phyloP scores from a whole-genome alignment of 257 asterid genomes.

The Solanum lycopersicoides region DNA sequence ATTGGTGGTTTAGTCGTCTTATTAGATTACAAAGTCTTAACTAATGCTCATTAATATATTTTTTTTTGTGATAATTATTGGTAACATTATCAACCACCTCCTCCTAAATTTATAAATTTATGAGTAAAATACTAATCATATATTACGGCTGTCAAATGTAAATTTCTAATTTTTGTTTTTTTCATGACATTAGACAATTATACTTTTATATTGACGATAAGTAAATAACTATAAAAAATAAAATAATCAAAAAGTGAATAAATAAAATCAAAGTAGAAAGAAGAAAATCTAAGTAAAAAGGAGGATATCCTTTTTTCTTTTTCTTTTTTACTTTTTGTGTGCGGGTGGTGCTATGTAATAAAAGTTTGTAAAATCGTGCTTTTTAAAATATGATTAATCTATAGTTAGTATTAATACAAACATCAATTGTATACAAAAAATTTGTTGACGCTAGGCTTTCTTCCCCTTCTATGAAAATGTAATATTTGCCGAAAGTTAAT shows the following conservation, averaged over 20 bases:
- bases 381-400: too few species aligned
- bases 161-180: background rate
- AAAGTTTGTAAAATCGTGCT: background rate
- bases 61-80: background rate
- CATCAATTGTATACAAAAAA: too few species aligned
- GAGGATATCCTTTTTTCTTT: background rate
- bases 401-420: background rate
- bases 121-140: background rate
- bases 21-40: background rate
- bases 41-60: background rate
- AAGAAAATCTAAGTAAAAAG: background rate
- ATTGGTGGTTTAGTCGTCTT: background rate
- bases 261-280: background rate
- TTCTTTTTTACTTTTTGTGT: background rate
- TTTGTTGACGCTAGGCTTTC: too few species aligned
- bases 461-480: background rate
- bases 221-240: background rate
- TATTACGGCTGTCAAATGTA: background rate
- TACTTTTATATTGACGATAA: background rate
- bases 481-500: too few species aligned
- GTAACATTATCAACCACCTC: background rate
- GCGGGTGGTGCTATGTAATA: accelerated
- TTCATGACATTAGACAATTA: background rate
- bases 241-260: background rate
- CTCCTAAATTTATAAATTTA: background rate